Base-by-base conservation (phyloP, 345 rosid genomes). In the Lumnitzera littorea region DNA sequence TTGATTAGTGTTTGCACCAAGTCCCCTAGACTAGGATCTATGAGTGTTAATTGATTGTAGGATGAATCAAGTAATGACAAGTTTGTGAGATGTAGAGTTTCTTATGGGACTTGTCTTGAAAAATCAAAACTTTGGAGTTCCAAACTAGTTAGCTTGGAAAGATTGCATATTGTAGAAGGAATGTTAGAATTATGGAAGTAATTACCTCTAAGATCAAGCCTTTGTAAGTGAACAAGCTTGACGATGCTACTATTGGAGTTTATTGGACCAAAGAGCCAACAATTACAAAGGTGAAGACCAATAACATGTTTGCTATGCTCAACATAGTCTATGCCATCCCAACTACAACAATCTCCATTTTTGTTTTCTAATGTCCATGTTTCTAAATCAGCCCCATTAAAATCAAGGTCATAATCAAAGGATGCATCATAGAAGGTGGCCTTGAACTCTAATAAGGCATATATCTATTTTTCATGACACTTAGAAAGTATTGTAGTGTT, bases 361-460 rank as follows among this genome's bases (percentile, higher is more conserved):
- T 31, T 52, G 2, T 4, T 11, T 17, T 62, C 46, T 10, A 13
- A 20, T 43, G 8, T 58, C 62, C 67, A 57, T 8, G 59, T 51
- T 9, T 9, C 17, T 1, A 53, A 24, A 51, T 60, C 68, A 20
- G 20, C 20, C 20, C 20, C 20, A 20, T 0, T 20, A 20, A 20
- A 1, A 16, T 61, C 24, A 49, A 47, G 46, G 13, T 1, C 12
- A 24, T 41, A 65, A 5, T 41, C 36, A 46, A 4, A 27, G n/a
- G 46, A 11, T 36, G 3, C 55, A 4, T 60, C 14, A 25, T 4
- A 1, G 31, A 75, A 68, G 56, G 72, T 70, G 36, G 67, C 15
- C 53, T 48, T 75, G 62, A 75, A 64, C 11, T 54, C 61, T 36
- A 60, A 13, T 24, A 67, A 51, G 50, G 75, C 69, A 52, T 61